Evolutionary conservation across 2,329 filamentous ascomycete genomes (phyloP).

Genomic region (Calonectria fujianensis): DNA sequence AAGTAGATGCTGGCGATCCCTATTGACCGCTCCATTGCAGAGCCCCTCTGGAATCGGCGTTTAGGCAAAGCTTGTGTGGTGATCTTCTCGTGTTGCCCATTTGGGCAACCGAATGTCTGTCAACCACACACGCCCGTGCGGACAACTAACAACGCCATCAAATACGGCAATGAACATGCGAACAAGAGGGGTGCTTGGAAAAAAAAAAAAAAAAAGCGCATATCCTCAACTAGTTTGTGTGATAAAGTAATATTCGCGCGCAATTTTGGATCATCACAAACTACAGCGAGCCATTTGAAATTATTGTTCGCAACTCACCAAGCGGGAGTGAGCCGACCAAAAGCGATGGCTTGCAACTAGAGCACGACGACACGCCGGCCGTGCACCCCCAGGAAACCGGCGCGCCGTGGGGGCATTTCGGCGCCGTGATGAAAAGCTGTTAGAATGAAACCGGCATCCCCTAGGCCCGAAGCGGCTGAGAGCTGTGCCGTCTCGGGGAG

Average conservation of each 20-base stretch:
- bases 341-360: not conserved
- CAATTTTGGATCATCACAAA: not conserved
- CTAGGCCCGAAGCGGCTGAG: not conserved
- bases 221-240: not conserved
- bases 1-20: not conserved
- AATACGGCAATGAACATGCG: not conserved
- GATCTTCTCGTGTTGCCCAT: too few species aligned
- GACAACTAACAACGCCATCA: not conserved
- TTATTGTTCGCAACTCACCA: not conserved
- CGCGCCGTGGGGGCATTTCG: not conserved
- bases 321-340: not conserved
- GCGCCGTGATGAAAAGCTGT: not conserved
- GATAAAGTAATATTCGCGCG: too few species aligned
- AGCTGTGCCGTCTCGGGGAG: not conserved
- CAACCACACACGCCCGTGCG: not conserved
- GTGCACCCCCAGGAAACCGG: not conserved
- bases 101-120: too few species aligned
- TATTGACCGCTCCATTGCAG: not conserved
- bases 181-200: not conserved
- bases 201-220: not conserved
- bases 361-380: too few species aligned
- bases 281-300: not conserved
- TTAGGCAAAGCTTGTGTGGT: not conserved
- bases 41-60: not conserved
- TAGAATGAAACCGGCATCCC: not conserved